Base-by-base conservation (phyloP, 768 basidiomycete genomes). In the Tulasnella sp. region DNA sequence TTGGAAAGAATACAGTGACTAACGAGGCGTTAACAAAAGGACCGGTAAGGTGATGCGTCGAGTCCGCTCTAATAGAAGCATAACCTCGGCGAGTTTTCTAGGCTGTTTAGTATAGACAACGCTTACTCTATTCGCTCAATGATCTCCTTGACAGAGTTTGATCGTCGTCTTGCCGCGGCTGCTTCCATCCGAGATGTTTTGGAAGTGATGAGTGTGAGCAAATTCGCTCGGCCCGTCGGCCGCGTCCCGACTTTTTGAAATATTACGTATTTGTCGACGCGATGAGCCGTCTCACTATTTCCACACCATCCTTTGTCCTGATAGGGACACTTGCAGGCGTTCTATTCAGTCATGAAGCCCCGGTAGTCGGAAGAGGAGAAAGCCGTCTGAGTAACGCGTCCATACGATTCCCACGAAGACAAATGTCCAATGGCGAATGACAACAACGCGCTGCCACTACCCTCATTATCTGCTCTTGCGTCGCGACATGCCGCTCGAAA, bases 1-100 rank as follows among this genome's bases (percentile, higher is more conserved):
- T 38, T 38, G 21, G 30, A 50, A 43, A 34, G 11, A 30, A 34
- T 53, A 70, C 77, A 61, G 67, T 85, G 83, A 82, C 84, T 69
- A 84, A 80, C 2, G 80, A 78, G 53, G 21, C 7, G 55, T 53
- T 24, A 19, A 80, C 69, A 68, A 85, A 81, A 3, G 82, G 75
- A 38, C 82, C 82, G 8, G 80, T 72, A 26, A 84, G 76, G 66
- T 84, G 83, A 69, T 83, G 83, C 23, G 69, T 70, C 51, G 75
- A 76, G 67, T 84, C 81, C 53, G 74, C 70, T 67, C 81, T 83
- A 32, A 4, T 41, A 21, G 29, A 26, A 42, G 34, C 9, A 26
- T 26, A 29, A 2, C 15, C 29, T 24, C 34, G 24, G 29, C 41
- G 29, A 15, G 30, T 27, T 23, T 19, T 13, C 42, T 11, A 32